phyloP scores from a whole-genome alignment of 495 filamentous ascomycete genomes.

The Annulohypoxylon stygium region DNA sequence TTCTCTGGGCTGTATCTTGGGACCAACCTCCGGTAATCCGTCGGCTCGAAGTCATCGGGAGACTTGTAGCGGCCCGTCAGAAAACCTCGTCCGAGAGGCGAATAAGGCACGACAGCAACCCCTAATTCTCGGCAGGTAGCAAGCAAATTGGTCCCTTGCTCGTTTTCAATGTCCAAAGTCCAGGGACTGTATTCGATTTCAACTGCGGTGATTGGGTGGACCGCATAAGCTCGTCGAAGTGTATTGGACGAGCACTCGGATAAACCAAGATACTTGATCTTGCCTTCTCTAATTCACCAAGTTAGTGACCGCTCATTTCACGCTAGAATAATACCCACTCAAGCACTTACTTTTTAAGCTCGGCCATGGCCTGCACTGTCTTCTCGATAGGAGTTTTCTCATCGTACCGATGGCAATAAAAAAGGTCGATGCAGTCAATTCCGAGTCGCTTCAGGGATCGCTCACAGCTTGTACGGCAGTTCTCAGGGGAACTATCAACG shows the following conservation, averaged over 20 bases:
- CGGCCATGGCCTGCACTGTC: conserved; percentile 66
- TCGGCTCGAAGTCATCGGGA: conserved; percentile 54
- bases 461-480: conserved; percentile 64
- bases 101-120: conserved; percentile 61
- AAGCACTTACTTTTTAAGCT: conserved; percentile 54
- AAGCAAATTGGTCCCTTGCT: conserved; percentile 53
- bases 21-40: conserved; percentile 54
- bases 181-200: conserved; percentile 64
- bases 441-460: conserved; percentile 66
- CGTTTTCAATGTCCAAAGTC: conserved; percentile 59
- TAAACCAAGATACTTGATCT: conserved; percentile 68
- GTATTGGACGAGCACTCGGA: conserved; percentile 55
- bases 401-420: conserved; percentile 70
- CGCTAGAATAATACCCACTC: not conserved
- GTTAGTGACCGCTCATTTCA: conserved; percentile 7
- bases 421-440: conserved; percentile 69
- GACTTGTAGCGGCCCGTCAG: conserved; percentile 56
- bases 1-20: conserved; percentile 67
- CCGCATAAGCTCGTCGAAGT: conserved; percentile 55
- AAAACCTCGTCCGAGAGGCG: conserved; percentile 64
- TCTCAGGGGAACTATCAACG: conserved; percentile 66
- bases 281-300: conserved; percentile 55
- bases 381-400: conserved; percentile 72
- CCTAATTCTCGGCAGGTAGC: conserved; percentile 63
- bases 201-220: conserved; percentile 57